phyloP scores from a whole-genome alignment of 345 rosid genomes.

The Hirschfeldia incana region DNA sequence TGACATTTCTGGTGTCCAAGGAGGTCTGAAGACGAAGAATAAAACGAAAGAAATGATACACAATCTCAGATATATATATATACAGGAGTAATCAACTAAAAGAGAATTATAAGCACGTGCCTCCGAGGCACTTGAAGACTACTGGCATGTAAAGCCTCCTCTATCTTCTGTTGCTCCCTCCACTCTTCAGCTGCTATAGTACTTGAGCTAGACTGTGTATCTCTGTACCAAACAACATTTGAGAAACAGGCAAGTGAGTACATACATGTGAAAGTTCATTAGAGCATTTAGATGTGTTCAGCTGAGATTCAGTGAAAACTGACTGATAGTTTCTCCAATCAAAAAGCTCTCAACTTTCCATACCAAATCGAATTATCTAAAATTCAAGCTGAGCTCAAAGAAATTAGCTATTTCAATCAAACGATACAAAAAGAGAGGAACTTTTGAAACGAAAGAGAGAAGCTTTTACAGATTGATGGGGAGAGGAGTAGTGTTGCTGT shows the following conservation, averaged over 20 bases:
- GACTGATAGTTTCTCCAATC: not conserved
- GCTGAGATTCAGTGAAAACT: not conserved
- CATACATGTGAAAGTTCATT: too few relatives aligned
- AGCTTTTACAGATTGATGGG: conserved; percentile 60
- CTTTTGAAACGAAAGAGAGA: not conserved
- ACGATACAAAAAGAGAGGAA: not conserved
- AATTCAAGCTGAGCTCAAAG: not conserved
- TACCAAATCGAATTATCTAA: not conserved
- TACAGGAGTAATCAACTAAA: not conserved
- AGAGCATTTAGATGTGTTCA: not conserved
- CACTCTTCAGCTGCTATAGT: conserved; percentile 62
- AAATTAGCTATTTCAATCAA: not conserved
- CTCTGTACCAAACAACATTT: conserved; percentile 44
- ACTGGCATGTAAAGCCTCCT: conserved; percentile 69
- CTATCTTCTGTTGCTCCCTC: conserved; percentile 66
- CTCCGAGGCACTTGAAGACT: conserved; percentile 74
- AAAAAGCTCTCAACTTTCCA: too few relatives aligned
- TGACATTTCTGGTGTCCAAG: conserved; percentile 72
- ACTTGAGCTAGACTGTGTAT: conserved; percentile 50
- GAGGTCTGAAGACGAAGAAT: conserved; percentile 52
- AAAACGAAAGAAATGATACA: not conserved
- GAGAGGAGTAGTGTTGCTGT: conserved; percentile 44
- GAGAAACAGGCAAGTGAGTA: too few relatives aligned
- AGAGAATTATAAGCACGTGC: conserved; percentile 27
- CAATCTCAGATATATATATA: not conserved